A percentile compares a stretch with the other conserved stretches of the same genome.
phyloP scores from a whole-genome alignment of 2,329 filamentous ascomycete species.

The Cucurbitaria berberidis region DNA sequence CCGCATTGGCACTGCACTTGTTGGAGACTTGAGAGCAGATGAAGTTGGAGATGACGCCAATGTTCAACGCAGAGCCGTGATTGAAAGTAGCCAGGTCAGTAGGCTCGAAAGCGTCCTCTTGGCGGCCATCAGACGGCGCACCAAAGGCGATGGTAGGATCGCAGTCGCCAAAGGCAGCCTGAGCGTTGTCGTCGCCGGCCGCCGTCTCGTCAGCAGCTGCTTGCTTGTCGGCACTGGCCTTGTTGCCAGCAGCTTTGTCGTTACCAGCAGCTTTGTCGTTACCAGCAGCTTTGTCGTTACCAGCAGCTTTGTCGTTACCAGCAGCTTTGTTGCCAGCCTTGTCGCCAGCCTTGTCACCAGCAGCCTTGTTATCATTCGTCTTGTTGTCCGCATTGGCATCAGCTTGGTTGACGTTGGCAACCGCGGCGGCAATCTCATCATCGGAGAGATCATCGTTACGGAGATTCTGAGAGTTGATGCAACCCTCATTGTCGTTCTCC shows the following conservation, averaged over 20 bases:
- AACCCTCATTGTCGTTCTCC: constrained; percentile 56
- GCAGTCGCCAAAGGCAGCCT: constrained; percentile 53
- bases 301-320: constrained; percentile 47
- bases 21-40: constrained; percentile 54
- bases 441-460: constrained; percentile 61
- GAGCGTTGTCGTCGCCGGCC: background rate
- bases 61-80: constrained; percentile 60
- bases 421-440: constrained; percentile 60
- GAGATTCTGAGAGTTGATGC: constrained; percentile 61
- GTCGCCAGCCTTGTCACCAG: constrained; percentile 21
- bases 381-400: constrained; percentile 1
- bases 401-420: constrained; percentile 21
- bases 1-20: constrained; percentile 29
- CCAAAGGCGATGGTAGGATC: constrained; percentile 59
- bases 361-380: constrained; percentile 38
- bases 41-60: constrained; percentile 57
- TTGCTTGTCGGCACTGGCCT: background rate
- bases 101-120: constrained; percentile 53
- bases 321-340: background rate
- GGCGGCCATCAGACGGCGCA: constrained; percentile 56
- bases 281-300: background rate
- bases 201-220: background rate
- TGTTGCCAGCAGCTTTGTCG: constrained; percentile 40
- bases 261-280: background rate
- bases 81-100: constrained; percentile 54